Conservation (phyloP, 2,329 filamentous ascomycete genomes). For the Chaetomiaceae sp. region DNA sequence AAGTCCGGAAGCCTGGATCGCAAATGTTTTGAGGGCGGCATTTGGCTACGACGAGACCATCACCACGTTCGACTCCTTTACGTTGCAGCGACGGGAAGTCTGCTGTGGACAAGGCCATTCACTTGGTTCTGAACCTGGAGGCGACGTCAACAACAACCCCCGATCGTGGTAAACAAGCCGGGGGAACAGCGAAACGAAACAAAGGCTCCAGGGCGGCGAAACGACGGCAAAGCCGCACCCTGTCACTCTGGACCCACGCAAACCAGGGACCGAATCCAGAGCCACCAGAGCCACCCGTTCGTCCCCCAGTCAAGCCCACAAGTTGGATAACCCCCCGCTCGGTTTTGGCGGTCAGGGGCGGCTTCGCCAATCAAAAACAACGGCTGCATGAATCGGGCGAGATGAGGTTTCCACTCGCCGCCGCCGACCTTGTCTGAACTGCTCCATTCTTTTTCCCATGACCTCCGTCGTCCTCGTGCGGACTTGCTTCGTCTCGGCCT, state of each 20-base stretch:
- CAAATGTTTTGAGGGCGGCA: background rate
- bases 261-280: constrained; percentile 7
- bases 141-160: background rate
- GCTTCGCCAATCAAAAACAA: constrained; percentile 26
- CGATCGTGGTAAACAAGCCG: background rate
- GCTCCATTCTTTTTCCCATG: constrained; percentile 38
- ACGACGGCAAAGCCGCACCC: background rate
- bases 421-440: constrained; percentile 20
- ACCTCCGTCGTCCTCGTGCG: constrained; percentile 42
- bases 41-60: background rate
- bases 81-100: background rate
- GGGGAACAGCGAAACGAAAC: background rate
- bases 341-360: constrained; percentile 18
- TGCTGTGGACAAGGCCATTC: background rate
- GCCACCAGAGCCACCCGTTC: background rate
- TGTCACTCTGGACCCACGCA: constrained; percentile 5
- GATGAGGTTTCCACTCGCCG: constrained; percentile 31
- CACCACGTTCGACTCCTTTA: too few relatives aligned
- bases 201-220: background rate
- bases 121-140: background rate
- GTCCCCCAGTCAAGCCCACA: too few relatives aligned
- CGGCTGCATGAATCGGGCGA: constrained; percentile 28
- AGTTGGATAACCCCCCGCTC: constrained; percentile 7
- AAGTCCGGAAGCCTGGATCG: background rate
- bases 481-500: constrained; percentile 45